Evolutionary conservation across 139 green algal genomes (phyloP).

Genomic region (Nannochloris sp.): DNA sequence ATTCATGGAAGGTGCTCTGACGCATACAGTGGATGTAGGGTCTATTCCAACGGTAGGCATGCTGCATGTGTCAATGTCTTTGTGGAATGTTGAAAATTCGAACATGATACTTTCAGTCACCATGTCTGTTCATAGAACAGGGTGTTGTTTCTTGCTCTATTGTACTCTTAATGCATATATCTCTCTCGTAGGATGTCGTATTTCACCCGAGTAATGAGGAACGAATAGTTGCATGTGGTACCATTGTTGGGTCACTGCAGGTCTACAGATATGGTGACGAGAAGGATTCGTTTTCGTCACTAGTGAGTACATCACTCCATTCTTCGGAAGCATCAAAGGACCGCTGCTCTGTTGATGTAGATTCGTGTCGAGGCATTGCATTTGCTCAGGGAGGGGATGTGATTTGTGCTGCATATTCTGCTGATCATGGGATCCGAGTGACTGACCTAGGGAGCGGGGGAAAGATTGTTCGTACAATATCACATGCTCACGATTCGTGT

Average conservation of each 20-base stretch:
- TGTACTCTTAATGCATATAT: background rate
- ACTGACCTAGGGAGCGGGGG: slow-evolving; percentile 39
- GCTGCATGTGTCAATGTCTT: background rate
- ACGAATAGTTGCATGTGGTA: slow-evolving; percentile 33
- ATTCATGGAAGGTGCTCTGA: slow-evolving; percentile 14
- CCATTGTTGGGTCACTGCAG: slow-evolving; percentile 42
- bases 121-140: background rate
- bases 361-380: slow-evolving; percentile 43
- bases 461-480: slow-evolving; percentile 8
- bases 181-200: slow-evolving; percentile 23
- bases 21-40: slow-evolving; percentile 22
- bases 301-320: background rate
- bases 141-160: background rate
- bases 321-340: no score
- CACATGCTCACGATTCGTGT: slow-evolving; percentile 41
- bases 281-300: no score
- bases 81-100: no score
- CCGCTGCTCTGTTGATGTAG: no score
- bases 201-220: slow-evolving; percentile 30
- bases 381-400: slow-evolving; percentile 28
- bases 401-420: slow-evolving; percentile 7
- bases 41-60: slow-evolving; percentile 37
- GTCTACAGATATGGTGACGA: slow-evolving; percentile 25
- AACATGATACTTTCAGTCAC: no score
- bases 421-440: slow-evolving; percentile 23